Base-by-base conservation (phyloP, 345 rosid species). In the Hibiscus mutabilis region DNA sequence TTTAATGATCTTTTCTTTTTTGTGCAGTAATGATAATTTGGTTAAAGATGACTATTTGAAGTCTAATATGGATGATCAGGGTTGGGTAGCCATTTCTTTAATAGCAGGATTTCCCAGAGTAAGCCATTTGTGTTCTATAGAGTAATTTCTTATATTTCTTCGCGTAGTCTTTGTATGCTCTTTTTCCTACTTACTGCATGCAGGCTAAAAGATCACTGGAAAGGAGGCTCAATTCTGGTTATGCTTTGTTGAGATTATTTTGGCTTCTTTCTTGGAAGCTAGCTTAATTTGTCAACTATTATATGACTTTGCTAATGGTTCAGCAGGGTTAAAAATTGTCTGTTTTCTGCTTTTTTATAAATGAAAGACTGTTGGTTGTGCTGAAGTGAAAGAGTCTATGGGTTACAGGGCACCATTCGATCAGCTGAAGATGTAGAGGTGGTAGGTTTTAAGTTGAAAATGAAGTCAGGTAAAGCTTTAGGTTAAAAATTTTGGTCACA, bases 11-110 rank as follows among this genome's bases (percentile, higher is more conserved):
- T 24, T 73, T 40, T 40, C 13, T 63, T 51, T 51, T 51, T 44
- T 19, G 73, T 67, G 74, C 78, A 88, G 93, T 68, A 87, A 88
- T 76, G 78, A 56, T 67, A 88, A 88, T 79, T 73, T 88, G 79
- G 66, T 79, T 14, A 78, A 75, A 61, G 89, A 86, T 31, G 81
- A 78, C 15, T 86, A n/a, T 71, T 71, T 86, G 62, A 83, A 83
- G 80, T 83, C 84, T 46, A 80, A 83, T 49, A 86, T 86, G 89
- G 85, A 86, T 40, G 46, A 40, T 40, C 46, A 40, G 46, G 46
- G 46, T 40, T 40, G 46, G 46, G 46, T 86, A 24, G 70, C 87
- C 16, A 66, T 86, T 73, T 69, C 80, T 61, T 73, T 86, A 73
- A 82, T 86, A 69, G 89, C 89, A 4, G 77, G 83, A 71, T 86